These are phyloP conservation scores for Neurospora cerealis DNA, from an alignment of 495 filamentous ascomycete genomes.

Conservation along the genomic window DNA sequence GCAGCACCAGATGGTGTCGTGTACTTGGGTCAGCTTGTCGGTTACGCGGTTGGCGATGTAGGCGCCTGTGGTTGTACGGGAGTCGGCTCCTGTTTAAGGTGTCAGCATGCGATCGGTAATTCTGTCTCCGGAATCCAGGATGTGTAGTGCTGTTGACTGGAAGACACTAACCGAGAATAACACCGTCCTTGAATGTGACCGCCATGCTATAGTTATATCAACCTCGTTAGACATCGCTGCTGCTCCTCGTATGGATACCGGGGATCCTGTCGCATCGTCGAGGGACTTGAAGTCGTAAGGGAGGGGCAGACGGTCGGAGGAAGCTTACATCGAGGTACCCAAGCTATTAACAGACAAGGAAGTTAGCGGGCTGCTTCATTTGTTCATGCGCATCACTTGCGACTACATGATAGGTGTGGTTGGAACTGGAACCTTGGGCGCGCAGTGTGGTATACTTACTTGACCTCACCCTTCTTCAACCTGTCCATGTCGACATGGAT, in stretches of 20 bases:
- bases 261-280: conserved; percentile 2
- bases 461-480: conserved; percentile 43
- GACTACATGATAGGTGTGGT: not conserved
- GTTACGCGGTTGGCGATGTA: conserved; percentile 99
- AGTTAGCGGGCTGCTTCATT: conserved; percentile 8
- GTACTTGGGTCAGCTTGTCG: conserved; percentile 96
- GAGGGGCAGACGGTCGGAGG: conserved; percentile 2
- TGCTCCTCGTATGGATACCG: not conserved
- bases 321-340: conserved; percentile 90
- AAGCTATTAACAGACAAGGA: conserved; percentile 43
- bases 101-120: not conserved
- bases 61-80: conserved; percentile 94
- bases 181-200: conserved; percentile 94
- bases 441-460: conserved; percentile 47
- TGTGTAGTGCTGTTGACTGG: not conserved
- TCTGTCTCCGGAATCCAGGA: not conserved
- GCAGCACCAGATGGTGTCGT: conserved; percentile 99
- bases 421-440: not conserved
- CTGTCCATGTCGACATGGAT: conserved; percentile 98
- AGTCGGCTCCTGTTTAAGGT: conserved; percentile 61
- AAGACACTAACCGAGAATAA: conserved; percentile 64
- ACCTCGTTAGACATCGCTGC: conserved; percentile 10
- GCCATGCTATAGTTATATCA: conserved; percentile 51
- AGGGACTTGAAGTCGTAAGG: not conserved
- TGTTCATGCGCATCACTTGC: not conserved